Conservation (phyloP, 257 asterid species). For the Thymus quinquecostatus region DNA sequence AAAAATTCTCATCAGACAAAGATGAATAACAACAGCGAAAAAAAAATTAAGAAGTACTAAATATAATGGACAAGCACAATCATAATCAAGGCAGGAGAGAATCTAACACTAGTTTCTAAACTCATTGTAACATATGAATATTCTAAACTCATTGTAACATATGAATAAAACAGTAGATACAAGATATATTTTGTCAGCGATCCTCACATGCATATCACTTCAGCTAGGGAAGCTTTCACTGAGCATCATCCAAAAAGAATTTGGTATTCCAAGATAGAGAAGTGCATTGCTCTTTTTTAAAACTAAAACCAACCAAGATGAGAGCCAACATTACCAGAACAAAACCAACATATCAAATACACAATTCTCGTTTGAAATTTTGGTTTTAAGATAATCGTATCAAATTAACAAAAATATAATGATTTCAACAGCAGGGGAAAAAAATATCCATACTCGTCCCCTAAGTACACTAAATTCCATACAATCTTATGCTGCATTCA, state of each 20-base stretch:
- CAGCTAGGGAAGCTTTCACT: not conserved
- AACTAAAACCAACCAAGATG: not conserved
- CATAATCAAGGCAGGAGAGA: not conserved
- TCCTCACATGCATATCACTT: slow-evolving; percentile 13
- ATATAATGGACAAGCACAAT: slow-evolving; percentile 11
- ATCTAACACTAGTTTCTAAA: not conserved
- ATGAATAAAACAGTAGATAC: not conserved
- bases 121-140: not conserved
- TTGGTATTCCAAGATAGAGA: not conserved
- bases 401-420: not conserved
- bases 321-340: not conserved
- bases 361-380: not conserved
- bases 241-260: not conserved
- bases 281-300: not conserved
- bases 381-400: not conserved
- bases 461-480: not conserved
- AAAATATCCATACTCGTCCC: not conserved
- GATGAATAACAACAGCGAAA: slow-evolving; percentile 1
- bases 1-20: not conserved
- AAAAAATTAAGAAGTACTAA: slow-evolving; percentile 9
- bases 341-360: not conserved
- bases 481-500: not conserved
- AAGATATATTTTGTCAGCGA: slow-evolving; percentile 3
- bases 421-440: not conserved
- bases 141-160: not conserved